Evolutionary conservation across 257 asterid species (phyloP).

Genomic region (Striga asiatica): DNA sequence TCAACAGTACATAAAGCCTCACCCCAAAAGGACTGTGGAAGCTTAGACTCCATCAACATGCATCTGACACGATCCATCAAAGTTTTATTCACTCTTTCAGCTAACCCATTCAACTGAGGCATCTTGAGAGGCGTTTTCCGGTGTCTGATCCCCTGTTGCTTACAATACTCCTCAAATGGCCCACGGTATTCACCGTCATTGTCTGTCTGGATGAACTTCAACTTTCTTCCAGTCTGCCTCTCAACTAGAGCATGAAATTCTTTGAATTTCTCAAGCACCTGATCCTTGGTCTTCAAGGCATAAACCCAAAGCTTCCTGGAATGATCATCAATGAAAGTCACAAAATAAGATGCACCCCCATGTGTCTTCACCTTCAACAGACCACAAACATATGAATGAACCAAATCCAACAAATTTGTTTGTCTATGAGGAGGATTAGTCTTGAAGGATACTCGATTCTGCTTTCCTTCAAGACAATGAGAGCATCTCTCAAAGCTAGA

Average conservation of each 20-base stretch:
- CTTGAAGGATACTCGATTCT: conserved; percentile 9
- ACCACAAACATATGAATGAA: not conserved
- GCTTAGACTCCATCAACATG: not conserved
- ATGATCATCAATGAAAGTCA: conserved; percentile 7
- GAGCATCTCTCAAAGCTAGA: not conserved
- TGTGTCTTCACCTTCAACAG: not conserved
- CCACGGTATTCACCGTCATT: conserved; percentile 6
- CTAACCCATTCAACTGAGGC: too few relatives aligned
- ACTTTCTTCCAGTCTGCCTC: not conserved
- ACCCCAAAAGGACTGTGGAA: not conserved
- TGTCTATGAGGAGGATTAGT: not conserved
- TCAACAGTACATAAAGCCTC: not conserved
- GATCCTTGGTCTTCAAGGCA: not conserved
- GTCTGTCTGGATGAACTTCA: not conserved
- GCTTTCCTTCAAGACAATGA: conserved; percentile 1
- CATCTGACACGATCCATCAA: not conserved
- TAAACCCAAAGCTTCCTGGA: not conserved
- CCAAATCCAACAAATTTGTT: not conserved
- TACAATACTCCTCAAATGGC: not conserved
- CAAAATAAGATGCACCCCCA: not conserved
- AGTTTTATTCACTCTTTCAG: not conserved
- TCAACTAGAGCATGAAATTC: not conserved
- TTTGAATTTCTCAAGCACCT: conserved; percentile 5
- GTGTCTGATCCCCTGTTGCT: not conserved
- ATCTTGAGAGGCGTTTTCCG: not conserved